Percentiles rank a stretch among this genome's conserved stretches.
Evolutionary conservation across 192 early-diverging fungal species (phyloP).

Genomic region (Linderina pennispora): DNA sequence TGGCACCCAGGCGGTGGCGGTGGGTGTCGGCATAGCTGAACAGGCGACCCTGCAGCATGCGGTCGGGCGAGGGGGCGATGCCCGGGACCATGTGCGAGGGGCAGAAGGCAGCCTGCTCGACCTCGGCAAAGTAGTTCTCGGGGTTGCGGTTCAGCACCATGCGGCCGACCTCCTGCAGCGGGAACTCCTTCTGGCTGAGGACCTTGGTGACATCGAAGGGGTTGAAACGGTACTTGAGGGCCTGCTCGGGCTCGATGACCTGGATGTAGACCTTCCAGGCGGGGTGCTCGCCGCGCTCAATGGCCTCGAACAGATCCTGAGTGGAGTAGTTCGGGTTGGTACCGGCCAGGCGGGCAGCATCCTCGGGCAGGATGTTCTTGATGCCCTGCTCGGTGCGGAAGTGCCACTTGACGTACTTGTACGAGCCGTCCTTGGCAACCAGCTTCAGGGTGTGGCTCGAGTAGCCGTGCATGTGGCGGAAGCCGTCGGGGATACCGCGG

Average conservation of each 20-base stretch:
- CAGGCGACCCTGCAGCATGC: conserved; percentile 79
- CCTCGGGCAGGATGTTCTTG: conserved; percentile 60
- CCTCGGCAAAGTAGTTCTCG: conserved; percentile 81
- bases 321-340: conserved; percentile 69
- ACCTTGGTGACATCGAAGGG: conserved; percentile 82
- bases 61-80: conserved; percentile 71
- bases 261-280: conserved; percentile 71
- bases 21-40: conserved; percentile 87
- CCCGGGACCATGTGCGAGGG: conserved; percentile 76
- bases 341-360: conserved; percentile 54
- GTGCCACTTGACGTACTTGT: conserved; percentile 82
- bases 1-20: conserved; percentile 73
- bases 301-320: conserved; percentile 70
- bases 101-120: conserved; percentile 77
- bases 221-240: conserved; percentile 66
- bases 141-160: conserved; percentile 77
- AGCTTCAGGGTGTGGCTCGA: conserved; percentile 73
- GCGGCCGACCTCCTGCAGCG: conserved; percentile 68
- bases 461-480: conserved; percentile 79
- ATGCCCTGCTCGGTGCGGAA: conserved; percentile 74
- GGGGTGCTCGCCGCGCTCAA: conserved; percentile 62
- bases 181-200: conserved; percentile 71
- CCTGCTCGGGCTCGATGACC: conserved; percentile 66
- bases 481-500: conserved; percentile 76
- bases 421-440: conserved; percentile 60